Conservation (phyloP, 768 basidiomycete species). For the Rubroboletus satanas region DNA sequence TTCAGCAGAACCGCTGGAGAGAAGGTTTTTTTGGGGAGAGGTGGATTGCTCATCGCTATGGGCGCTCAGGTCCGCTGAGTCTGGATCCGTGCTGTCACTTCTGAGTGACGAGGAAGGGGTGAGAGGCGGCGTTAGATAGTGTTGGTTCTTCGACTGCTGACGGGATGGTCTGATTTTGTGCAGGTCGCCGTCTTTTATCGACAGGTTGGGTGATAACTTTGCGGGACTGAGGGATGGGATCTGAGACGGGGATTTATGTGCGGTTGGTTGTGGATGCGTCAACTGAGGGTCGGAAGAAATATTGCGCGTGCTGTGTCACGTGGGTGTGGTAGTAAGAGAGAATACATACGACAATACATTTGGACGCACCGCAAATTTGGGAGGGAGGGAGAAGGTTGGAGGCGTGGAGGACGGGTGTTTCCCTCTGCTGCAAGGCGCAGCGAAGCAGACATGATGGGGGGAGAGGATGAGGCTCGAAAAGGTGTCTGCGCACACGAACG, state of each 20-base stretch:
- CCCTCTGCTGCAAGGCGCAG: constrained; percentile 21
- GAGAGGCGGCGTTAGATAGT: constrained; percentile 62
- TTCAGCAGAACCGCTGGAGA: constrained; percentile 15
- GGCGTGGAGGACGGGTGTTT: constrained; percentile 40
- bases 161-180: constrained; percentile 15
- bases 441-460: constrained; percentile 28
- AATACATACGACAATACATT: neutral
- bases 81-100: constrained; percentile 35
- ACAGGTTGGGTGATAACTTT: constrained; percentile 6
- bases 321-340: constrained; percentile 17
- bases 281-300: constrained; percentile 26
- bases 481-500: constrained; percentile 24
- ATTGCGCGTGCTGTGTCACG: constrained; percentile 25
- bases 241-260: constrained; percentile 20
- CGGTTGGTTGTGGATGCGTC: constrained; percentile 24
- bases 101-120: constrained; percentile 61
- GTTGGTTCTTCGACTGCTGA: constrained; percentile 28
- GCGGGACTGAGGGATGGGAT: constrained; percentile 12
- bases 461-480: constrained; percentile 29
- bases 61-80: constrained; percentile 28
- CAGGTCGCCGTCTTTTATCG: constrained; percentile 18
- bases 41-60: constrained; percentile 22
- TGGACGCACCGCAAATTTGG: constrained; percentile 60
- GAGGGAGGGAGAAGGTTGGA: constrained; percentile 65
- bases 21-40: constrained; percentile 1